Base-by-base conservation (phyloP, 2,329 filamentous ascomycete genomes). In the Hypoxylon rubiginosum region DNA sequence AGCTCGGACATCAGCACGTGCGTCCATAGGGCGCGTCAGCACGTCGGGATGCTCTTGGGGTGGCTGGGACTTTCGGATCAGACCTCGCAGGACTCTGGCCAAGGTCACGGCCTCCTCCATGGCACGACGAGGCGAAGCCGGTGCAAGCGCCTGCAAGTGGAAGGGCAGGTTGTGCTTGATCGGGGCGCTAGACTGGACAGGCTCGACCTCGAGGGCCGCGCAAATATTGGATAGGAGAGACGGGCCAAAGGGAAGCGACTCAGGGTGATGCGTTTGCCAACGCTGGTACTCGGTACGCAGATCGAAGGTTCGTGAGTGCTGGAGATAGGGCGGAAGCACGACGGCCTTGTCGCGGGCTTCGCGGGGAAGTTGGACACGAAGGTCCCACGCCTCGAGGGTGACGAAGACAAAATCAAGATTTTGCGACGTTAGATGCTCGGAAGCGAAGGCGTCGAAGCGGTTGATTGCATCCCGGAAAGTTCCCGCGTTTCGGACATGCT, bases 151-250 rank as follows among this genome's bases (percentile, higher is more conserved):
- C 83, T 99, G 96, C 67, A 99, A 86, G 79, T 99, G 96, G 83
- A 99, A 99, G 10, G 96, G 96, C 41, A 99, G 87, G 79, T 98
- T 98, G 80, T 98, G 96, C 82, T 98, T 99, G 83, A 99, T 98
- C 48, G 96, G 96, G 61, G 96, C 95, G 76, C 94, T 98, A 10
- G 94, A 95, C 82, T 98, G 94, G 39, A 99, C 94, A 60, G 97
- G 94, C 82, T 99, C 96, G 51, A 99, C 96, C 82, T 99, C 96
- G 58, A 99, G 90, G 58, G 96, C 96, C 69, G 96, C 96, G 83
- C 96, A 99, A 79, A 99, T 99, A 82, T 98, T 98, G 74, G 94
- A 91, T 71, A 99, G 87, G 79, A 96, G 97, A 64, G 93, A 97
- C 53, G 96, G 95, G 17, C 95, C 96, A 77, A 98, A 99, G 2